Evolutionary conservation across 306 rosid species (phyloP).

Genomic region (Inga oerstediana): DNA sequence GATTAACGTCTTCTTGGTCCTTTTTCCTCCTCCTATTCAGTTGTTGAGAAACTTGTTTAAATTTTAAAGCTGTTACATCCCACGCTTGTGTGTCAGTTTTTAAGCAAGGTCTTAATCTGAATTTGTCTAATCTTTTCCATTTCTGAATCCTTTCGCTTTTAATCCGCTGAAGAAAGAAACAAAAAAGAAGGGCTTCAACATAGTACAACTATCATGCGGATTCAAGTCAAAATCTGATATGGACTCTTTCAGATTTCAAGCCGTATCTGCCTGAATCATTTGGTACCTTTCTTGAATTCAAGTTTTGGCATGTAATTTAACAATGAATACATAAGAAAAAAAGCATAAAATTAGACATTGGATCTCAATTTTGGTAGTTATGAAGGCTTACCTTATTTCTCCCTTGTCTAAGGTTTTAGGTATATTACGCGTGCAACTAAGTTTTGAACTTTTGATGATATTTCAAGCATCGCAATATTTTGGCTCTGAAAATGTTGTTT

Average conservation of each 20-base stretch:
- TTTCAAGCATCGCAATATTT: not conserved
- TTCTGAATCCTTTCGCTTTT: not conserved
- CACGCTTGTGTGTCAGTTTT: not conserved
- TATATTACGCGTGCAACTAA: not conserved
- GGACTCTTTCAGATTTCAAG: not conserved
- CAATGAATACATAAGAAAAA: too few relatives aligned
- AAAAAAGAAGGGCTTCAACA: not conserved
- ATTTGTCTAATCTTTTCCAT: not conserved
- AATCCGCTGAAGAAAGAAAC: not conserved
- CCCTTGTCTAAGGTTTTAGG: not conserved
- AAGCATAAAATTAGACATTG: too few relatives aligned
- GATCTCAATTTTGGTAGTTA: too few relatives aligned
- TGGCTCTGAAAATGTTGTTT: not conserved
- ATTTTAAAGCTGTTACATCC: not conserved
- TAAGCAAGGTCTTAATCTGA: not conserved
- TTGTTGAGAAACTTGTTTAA: not conserved
- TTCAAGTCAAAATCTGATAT: not conserved
- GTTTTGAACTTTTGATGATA: not conserved
- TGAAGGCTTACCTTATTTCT: too few relatives aligned
- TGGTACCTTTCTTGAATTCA: not conserved
- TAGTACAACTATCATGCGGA: not conserved
- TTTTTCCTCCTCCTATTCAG: not conserved
- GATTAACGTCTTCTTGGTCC: not conserved
- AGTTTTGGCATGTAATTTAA: too few relatives aligned
- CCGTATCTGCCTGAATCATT: not conserved